These are phyloP conservation scores for Chlamydomonas sp. DNA, from an alignment of 139 green algal genomes.

Conservation along the genomic window DNA sequence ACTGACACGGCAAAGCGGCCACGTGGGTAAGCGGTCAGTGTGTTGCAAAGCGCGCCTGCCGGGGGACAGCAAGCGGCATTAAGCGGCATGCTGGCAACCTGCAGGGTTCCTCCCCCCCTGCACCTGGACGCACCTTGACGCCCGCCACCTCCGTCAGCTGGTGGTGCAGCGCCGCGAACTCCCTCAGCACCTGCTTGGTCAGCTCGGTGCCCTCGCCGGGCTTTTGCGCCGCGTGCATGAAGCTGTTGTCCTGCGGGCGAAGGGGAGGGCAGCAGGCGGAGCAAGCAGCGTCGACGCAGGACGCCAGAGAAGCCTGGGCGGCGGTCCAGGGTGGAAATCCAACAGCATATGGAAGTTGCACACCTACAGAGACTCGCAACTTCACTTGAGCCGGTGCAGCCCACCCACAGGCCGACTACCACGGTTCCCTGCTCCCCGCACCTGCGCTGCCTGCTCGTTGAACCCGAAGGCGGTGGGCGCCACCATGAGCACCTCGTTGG, in stretches of 20 bases:
- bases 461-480: slow-evolving; percentile 94
- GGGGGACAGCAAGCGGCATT: neutral
- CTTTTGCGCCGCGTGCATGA: slow-evolving; percentile 79
- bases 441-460: slow-evolving; percentile 90
- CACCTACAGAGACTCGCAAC: no score
- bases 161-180: slow-evolving; percentile 85
- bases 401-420: neutral
- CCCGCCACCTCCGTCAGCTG: slow-evolving; percentile 81
- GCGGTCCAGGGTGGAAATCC: no score
- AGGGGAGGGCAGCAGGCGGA: neutral
- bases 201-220: slow-evolving; percentile 37
- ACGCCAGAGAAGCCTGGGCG: neutral
- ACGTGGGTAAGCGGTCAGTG: neutral
- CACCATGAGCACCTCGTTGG: slow-evolving; percentile 95
- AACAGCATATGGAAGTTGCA: no score
- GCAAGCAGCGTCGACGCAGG: neutral
- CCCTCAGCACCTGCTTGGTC: slow-evolving; percentile 69
- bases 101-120: neutral
- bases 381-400: no score
- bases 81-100: neutral
- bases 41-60: neutral
- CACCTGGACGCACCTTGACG: slow-evolving; percentile 45
- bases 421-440: neutral
- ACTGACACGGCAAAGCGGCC: neutral
- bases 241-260: slow-evolving; percentile 81